Conservation (phyloP, 1,139 yeast species). For the Martiniozyma asiatica region DNA sequence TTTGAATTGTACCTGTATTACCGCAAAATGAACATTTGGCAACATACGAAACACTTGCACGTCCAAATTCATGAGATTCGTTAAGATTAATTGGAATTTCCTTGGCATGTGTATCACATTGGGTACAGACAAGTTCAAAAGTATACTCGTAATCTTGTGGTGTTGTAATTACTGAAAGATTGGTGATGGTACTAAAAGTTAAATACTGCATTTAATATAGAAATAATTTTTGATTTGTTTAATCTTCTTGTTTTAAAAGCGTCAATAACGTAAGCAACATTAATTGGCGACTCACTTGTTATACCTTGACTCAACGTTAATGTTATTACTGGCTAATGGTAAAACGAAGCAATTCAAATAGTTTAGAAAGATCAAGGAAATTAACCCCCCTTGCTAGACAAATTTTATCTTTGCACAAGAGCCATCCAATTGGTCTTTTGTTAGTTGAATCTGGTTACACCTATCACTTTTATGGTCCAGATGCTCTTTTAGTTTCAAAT, state of each 20-base stretch:
- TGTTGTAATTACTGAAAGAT: too few species aligned
- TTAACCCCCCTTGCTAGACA: constrained; percentile 78
- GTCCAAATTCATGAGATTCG: constrained; percentile 55
- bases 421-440: constrained; percentile 53
- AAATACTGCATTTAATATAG: too few species aligned
- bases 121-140: constrained; percentile 62
- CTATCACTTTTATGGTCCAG: constrained; percentile 75
- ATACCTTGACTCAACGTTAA: too few species aligned
- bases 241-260: too few species aligned
- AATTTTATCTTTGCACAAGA: constrained; percentile 47
- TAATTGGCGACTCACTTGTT: too few species aligned
- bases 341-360: too few species aligned
- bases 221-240: too few species aligned
- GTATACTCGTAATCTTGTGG: too few species aligned
- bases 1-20: constrained; percentile 14
- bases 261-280: too few species aligned
- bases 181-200: too few species aligned
- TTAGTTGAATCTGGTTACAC: constrained; percentile 87
- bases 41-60: constrained; percentile 73
- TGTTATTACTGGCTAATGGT: too few species aligned
- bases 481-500: constrained; percentile 59
- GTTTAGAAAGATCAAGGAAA: too few species aligned
- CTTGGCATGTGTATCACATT: constrained; percentile 70
- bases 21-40: constrained; percentile 60
- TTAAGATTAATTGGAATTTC: constrained; percentile 62